Evolutionary conservation across 805 yeast genomes (phyloP), one percentile per base, ranked within the genome.

Genomic region (Vanderwaltozyma tropicalis): DNA sequence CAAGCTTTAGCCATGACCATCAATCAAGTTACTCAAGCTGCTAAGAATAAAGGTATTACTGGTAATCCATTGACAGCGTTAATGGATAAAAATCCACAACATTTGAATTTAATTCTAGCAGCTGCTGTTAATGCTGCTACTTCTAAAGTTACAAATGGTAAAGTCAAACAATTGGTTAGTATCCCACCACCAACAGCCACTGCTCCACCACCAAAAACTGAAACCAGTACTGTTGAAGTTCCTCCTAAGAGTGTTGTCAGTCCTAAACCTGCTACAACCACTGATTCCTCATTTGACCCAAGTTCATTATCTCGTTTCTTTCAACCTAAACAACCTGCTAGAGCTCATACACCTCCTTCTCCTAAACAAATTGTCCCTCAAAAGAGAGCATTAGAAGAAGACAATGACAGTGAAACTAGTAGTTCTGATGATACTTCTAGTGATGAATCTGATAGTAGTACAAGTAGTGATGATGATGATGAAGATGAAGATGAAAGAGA

Each of bases 1-100:
- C 87, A 83, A 49, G 95, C 96, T 1, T 68, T 88, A 47, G 95
- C 96, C 3, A 82, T 88, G 66, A 89, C 95, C 0, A 86, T 88
- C 44, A 89, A 94, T 10, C 92, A 83, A 56, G 89, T 83, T 9
- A 80, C 82, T 41, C 88, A 79, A 47, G 88, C 88, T 7, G 95
- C 95, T 0, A 84, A 87, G 49, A 78, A 78, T 48, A 84, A 81
- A 27, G 88, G 92, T 14, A 78, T 83, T 41, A 76, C 78, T 1
- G 84, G 86, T 16, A 81, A 82, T 49, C 88, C 92, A 4, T 63
- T 83, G 43, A 76, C 82, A 12, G 80, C 84, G 24, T 68, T 80
- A 51, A 84, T 82, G 50, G 89, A 83, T 40, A 78, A 77, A 45
- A 84, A 84, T 37, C 94, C 94, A 3, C 80, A 76, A 42, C 88